These are phyloP conservation scores for Pichia terricola DNA, from an alignment of 1,139 yeast species.

Conservation along the genomic window DNA sequence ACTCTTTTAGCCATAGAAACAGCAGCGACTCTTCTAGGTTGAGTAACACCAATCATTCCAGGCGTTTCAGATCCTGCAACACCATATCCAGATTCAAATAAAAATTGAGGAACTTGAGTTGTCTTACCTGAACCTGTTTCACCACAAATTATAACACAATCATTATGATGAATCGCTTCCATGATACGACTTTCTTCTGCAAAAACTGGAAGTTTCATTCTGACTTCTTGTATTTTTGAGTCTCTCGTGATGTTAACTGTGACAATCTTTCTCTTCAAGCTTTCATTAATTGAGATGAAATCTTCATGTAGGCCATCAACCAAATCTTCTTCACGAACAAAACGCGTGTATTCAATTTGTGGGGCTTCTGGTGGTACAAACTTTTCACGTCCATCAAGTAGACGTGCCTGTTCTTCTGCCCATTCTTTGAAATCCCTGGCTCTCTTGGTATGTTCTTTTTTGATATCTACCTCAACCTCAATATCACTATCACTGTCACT, in stretches of 20 bases:
- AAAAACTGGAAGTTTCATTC: conserved; percentile 77
- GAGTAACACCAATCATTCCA: conserved; percentile 93
- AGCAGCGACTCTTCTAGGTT: conserved; percentile 98
- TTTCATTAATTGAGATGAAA: conserved; percentile 45
- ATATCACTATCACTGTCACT: conserved; percentile 17
- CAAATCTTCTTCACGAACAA: conserved; percentile 51
- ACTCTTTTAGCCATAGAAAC: conserved; percentile 96
- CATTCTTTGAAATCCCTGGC: conserved; percentile 47
- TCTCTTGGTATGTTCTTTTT: conserved; percentile 25
- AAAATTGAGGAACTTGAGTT: conserved; percentile 67
- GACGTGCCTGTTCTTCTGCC: conserved; percentile 51
- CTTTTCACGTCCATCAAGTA: conserved; percentile 47
- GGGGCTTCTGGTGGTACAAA: conserved; percentile 39
- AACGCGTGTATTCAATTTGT: conserved; percentile 38
- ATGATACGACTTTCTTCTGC: conserved; percentile 87
- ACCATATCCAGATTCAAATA: conserved; percentile 87
- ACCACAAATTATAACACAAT: conserved; percentile 87
- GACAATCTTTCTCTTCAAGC: conserved; percentile 50
- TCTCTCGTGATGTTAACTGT: conserved; percentile 61
- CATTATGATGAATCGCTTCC: conserved; percentile 94
- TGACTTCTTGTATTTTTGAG: conserved; percentile 51
- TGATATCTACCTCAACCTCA: conserved; percentile 25
- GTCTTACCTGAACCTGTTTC: conserved; percentile 84
- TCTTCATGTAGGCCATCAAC: conserved; percentile 56
- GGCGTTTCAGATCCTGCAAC: conserved; percentile 54